Conservation (phyloP, 2,329 filamentous ascomycete genomes). For the Fusarium metavorans region DNA sequence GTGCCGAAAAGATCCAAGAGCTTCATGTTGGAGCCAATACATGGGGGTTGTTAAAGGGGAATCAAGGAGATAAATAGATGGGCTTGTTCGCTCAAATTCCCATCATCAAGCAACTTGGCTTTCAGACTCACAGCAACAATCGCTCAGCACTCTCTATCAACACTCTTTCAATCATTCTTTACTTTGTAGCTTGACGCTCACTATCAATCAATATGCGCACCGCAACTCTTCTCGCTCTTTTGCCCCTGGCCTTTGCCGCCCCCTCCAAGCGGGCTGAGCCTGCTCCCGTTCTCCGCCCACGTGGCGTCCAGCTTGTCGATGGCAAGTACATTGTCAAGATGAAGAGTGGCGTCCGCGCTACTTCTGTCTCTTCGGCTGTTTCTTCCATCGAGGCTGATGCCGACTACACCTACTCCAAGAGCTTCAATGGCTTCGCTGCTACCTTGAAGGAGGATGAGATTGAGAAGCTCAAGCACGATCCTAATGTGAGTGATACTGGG, state of each 20-base stretch:
- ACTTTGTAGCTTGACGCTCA: background rate
- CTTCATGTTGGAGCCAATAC: constrained; percentile 1
- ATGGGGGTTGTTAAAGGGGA: constrained; percentile 5
- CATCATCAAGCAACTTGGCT: constrained; percentile 29
- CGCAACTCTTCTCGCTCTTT: constrained; percentile 49
- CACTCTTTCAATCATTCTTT: constrained; percentile 21
- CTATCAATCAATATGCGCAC: constrained; percentile 48
- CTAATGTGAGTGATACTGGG: constrained; percentile 30
- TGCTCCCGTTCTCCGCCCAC: constrained; percentile 50
- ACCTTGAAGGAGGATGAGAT: constrained; percentile 43
- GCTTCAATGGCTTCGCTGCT: constrained; percentile 46
- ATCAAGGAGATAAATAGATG: constrained; percentile 32
- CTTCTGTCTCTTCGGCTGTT: constrained; percentile 44
- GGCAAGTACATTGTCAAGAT: constrained; percentile 56
- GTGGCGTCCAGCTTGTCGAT: constrained; percentile 47
- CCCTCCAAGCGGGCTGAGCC: constrained; percentile 49
- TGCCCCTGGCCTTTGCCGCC: constrained; percentile 49
- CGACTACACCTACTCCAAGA: constrained; percentile 45
- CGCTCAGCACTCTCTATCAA: constrained; percentile 4
- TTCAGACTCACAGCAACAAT: constrained; percentile 23
- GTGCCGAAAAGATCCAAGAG: constrained; percentile 19
- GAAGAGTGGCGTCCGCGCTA: constrained; percentile 36
- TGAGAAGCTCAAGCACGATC: constrained; percentile 43
- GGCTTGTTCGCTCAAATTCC: background rate
- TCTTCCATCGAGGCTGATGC: constrained; percentile 47